Conservation (phyloP, 2,329 filamentous ascomycete genomes). For the Colletotrichum sp. region DNA sequence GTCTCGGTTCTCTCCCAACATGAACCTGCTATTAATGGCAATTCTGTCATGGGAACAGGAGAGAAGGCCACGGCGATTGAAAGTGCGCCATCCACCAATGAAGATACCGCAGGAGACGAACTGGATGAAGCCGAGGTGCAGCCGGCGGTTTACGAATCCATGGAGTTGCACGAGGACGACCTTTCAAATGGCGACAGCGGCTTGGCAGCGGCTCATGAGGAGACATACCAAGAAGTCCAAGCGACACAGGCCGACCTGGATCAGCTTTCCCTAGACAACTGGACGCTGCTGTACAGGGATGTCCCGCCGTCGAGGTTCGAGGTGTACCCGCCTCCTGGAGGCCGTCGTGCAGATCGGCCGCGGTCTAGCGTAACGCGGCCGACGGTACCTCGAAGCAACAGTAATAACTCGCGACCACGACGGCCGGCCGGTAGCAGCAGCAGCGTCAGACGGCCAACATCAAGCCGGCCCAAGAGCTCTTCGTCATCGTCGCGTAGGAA, state of each 20-base stretch:
- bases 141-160: slow-evolving; percentile 7
- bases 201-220: neutral
- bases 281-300: slow-evolving; percentile 53
- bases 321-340: slow-evolving; percentile 70
- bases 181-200: slow-evolving; percentile 2
- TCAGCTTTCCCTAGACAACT: slow-evolving; percentile 29
- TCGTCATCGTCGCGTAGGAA: slow-evolving; percentile 52
- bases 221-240: neutral
- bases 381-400: slow-evolving; percentile 36
- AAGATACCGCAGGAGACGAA: slow-evolving; percentile 35
- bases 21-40: neutral
- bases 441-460: slow-evolving; percentile 25
- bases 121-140: slow-evolving; percentile 29
- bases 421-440: slow-evolving; percentile 37
- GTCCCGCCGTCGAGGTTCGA: slow-evolving; percentile 78
- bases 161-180: neutral
- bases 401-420: slow-evolving; percentile 43
- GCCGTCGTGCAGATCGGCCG: slow-evolving; percentile 52
- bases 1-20: neutral
- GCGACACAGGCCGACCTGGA: neutral
- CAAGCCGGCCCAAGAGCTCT: slow-evolving; percentile 41
- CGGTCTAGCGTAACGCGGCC: slow-evolving; percentile 47
- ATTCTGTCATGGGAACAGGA: neutral
- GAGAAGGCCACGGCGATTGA: neutral
- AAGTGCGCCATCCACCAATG: slow-evolving; percentile 21